phyloP scores from a whole-genome alignment of 176 grass and related monocot genomes.

The Oryza longistaminata region DNA sequence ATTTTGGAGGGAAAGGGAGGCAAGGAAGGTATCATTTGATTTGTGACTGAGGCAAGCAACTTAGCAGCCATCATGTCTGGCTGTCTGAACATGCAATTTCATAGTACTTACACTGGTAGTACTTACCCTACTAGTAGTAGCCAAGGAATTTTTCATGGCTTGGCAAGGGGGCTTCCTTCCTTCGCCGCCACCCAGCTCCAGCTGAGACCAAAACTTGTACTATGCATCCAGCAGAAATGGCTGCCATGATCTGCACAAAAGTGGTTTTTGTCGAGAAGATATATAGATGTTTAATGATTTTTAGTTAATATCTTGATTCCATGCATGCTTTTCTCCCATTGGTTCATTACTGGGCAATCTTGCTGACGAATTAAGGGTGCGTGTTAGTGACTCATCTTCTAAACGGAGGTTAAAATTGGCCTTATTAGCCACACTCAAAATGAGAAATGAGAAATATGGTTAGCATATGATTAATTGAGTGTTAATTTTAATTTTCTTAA shows the following conservation, averaged over 20 bases:
- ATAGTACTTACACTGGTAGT: background rate
- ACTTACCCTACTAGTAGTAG: background rate
- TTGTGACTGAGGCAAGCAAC: slow-evolving; percentile 52
- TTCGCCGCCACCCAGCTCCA: background rate
- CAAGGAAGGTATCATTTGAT: slow-evolving; percentile 59
- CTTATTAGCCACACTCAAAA: too few relatives aligned
- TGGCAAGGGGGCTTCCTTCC: slow-evolving; percentile 35
- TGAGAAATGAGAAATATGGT: too few relatives aligned
- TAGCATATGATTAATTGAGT: too few relatives aligned
- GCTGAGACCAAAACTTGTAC: background rate
- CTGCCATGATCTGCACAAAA: background rate
- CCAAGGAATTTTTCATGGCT: slow-evolving; percentile 34
- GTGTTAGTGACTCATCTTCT: background rate
- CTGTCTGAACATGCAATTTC: background rate
- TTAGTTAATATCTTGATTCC: slow-evolving; percentile 1
- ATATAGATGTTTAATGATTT: background rate
- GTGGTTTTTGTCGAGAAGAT: background rate
- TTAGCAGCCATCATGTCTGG: background rate
- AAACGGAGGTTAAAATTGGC: too few relatives aligned
- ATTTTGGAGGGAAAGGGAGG: slow-evolving; percentile 40
- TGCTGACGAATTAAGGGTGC: background rate
- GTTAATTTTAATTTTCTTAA: too few relatives aligned
- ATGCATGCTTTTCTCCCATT: background rate
- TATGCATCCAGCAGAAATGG: background rate
- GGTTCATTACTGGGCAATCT: background rate